phyloP scores from a whole-genome alignment of 441 rosid species.

The Euphorbia celastroides region DNA sequence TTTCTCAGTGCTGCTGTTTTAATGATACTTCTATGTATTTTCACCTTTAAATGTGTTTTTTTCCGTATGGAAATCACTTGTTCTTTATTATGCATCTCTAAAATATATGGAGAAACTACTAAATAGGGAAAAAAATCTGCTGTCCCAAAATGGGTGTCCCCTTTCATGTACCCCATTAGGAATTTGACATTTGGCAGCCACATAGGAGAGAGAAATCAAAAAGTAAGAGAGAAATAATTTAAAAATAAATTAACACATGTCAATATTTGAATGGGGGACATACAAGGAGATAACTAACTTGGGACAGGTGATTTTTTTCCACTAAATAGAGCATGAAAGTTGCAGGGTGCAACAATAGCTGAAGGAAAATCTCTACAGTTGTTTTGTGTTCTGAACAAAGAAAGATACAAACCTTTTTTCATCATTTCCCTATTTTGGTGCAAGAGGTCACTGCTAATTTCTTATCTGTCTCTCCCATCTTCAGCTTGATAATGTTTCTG shows the following conservation, averaged over 20 bases:
- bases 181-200: too few species aligned
- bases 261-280: too few species aligned
- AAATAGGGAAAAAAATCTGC: too few species aligned
- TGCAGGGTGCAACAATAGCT: not conserved
- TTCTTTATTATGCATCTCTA: not conserved
- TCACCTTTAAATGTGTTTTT: not conserved
- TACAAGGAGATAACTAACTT: too few species aligned
- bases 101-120: not conserved
- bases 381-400: not conserved
- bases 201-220: too few species aligned
- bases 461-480: slow-evolving; percentile 18
- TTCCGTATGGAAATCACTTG: too few species aligned
- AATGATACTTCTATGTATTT: not conserved
- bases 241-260: too few species aligned
- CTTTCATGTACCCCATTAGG: too few species aligned
- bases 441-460: slow-evolving; percentile 11
- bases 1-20: not conserved
- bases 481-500: slow-evolving; percentile 97
- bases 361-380: too few species aligned
- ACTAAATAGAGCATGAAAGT: not conserved
- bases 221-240: too few species aligned
- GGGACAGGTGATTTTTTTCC: too few species aligned
- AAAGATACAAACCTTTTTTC: not conserved
- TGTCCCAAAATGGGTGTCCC: too few species aligned
- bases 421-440: not conserved